A percentile compares a stretch with the other conserved stretches of the same genome.
Conservation (phyloP, 2,329 filamentous ascomycete genomes). For the Ophiostoma australiae region DNA sequence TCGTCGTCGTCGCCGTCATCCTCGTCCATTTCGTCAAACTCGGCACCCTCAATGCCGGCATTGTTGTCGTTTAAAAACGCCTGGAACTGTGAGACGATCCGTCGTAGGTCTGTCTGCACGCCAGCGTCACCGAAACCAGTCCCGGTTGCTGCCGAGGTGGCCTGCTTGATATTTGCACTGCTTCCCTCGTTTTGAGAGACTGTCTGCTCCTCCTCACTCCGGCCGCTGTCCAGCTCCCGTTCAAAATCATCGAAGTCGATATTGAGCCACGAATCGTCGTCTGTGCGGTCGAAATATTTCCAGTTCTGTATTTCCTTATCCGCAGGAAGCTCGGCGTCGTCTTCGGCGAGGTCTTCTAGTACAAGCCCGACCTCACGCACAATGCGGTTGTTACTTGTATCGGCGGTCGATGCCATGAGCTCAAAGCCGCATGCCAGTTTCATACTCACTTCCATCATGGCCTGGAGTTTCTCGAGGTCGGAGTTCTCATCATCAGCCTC, state of each 20-base stretch:
- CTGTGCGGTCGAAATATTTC: slow-evolving; percentile 58
- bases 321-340: slow-evolving; percentile 58
- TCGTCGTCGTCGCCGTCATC: slow-evolving; percentile 44
- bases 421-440: slow-evolving; percentile 88
- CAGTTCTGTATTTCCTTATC: slow-evolving; percentile 69
- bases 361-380: slow-evolving; percentile 73
- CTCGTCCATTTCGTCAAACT: slow-evolving; percentile 65
- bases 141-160: slow-evolving; percentile 28
- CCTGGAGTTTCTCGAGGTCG: slow-evolving; percentile 31
- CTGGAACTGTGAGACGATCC: slow-evolving; percentile 92
- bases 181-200: background rate
- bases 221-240: slow-evolving; percentile 60
- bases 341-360: slow-evolving; percentile 68
- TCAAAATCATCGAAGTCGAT: slow-evolving; percentile 90
- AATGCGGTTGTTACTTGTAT: slow-evolving; percentile 61
- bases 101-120: slow-evolving; percentile 71
- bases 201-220: background rate
- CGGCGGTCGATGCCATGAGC: slow-evolving; percentile 67
- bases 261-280: slow-evolving; percentile 86
- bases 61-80: slow-evolving; percentile 81
- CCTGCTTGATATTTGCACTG: background rate
- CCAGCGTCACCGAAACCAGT: slow-evolving; percentile 58
- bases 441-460: slow-evolving; percentile 68
- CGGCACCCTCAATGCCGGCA: slow-evolving; percentile 73
- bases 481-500: slow-evolving; percentile 24